Conservation (phyloP, 805 yeast genomes). For the Pichia insulana region DNA sequence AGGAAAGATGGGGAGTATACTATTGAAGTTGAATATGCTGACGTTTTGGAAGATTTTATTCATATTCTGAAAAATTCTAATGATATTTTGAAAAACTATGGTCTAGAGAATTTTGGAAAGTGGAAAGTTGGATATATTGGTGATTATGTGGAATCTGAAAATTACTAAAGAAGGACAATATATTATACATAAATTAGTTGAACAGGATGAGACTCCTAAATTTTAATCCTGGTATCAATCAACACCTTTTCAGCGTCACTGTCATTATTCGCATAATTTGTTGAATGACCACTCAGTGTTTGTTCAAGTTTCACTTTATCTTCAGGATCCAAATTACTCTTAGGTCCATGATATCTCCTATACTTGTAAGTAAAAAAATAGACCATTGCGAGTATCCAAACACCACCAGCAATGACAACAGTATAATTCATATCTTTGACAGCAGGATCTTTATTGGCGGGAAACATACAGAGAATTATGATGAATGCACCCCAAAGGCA, state of each 20-base stretch:
- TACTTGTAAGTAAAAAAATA: conserved; percentile 45
- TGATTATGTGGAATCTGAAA: neutral
- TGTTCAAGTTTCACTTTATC: neutral
- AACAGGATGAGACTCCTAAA: neutral
- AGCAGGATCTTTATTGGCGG: conserved; percentile 23
- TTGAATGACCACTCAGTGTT: neutral
- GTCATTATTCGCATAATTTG: neutral
- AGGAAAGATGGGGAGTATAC: conserved; percentile 16
- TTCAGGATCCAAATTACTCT: conserved; percentile 14
- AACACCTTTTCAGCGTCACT: neutral
- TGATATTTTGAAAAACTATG: neutral
- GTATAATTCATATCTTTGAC: conserved; percentile 27
- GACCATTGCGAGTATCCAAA: conserved; percentile 45
- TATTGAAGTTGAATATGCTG: conserved; percentile 25
- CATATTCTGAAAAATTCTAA: conserved; percentile 24
- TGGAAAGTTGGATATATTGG: conserved; percentile 19
- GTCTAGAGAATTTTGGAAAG: conserved; percentile 18
- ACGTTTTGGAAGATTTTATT: conserved; percentile 26
- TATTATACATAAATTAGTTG: neutral
- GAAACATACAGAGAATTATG: conserved; percentile 32
- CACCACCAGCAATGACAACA: conserved; percentile 28
- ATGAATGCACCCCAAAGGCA: conserved; percentile 25
- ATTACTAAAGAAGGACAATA: conserved; percentile 6
- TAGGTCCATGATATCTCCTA: conserved; percentile 47
- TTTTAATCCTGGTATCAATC: neutral